Conservation (phyloP, 495 filamentous ascomycete species). For the Melanomma pulvis-pyrius region DNA sequence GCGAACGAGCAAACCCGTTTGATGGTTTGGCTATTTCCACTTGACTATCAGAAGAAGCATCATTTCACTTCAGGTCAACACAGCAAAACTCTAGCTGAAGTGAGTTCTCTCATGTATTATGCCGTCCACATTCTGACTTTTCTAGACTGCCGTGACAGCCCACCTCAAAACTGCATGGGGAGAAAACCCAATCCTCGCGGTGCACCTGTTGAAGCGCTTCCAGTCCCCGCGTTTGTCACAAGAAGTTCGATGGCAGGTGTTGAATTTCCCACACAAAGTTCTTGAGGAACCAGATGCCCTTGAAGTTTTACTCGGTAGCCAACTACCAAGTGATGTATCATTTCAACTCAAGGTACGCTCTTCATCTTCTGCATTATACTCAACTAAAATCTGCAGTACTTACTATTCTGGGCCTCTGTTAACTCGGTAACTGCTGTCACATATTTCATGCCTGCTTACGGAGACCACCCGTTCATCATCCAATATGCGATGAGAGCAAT, state of each 20-base stretch:
- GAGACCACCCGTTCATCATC: slow-evolving; percentile 90
- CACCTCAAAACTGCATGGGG: slow-evolving; percentile 82
- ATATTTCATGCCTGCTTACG: slow-evolving; percentile 88
- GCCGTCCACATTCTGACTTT: slow-evolving; percentile 11
- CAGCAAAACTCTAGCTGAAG: slow-evolving; percentile 56
- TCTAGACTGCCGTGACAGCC: slow-evolving; percentile 56
- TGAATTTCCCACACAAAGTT: slow-evolving; percentile 81
- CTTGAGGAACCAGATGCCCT: slow-evolving; percentile 77
- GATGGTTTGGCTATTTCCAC: slow-evolving; percentile 84
- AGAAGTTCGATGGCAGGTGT: slow-evolving; percentile 75
- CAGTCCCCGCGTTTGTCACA: slow-evolving; percentile 68
- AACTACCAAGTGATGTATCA: slow-evolving; percentile 75
- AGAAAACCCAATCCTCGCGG: slow-evolving; percentile 77
- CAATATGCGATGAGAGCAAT: slow-evolving; percentile 97
- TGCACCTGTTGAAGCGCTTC: slow-evolving; percentile 80
- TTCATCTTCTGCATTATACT: slow-evolving; percentile 42
- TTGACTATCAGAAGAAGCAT: slow-evolving; percentile 68
- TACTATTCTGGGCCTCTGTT: slow-evolving; percentile 92
- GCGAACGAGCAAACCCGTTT: slow-evolving; percentile 85
- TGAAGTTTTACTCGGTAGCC: slow-evolving; percentile 74
- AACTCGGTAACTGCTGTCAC: slow-evolving; percentile 92
- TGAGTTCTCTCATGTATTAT: slow-evolving; percentile 38
- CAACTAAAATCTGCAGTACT: slow-evolving; percentile 58
- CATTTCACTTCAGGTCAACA: slow-evolving; percentile 50
- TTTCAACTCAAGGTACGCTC: slow-evolving; percentile 76